Evolutionary conservation across 257 asterid genomes (phyloP).

Genomic region (Salvia miltiorrhiza): DNA sequence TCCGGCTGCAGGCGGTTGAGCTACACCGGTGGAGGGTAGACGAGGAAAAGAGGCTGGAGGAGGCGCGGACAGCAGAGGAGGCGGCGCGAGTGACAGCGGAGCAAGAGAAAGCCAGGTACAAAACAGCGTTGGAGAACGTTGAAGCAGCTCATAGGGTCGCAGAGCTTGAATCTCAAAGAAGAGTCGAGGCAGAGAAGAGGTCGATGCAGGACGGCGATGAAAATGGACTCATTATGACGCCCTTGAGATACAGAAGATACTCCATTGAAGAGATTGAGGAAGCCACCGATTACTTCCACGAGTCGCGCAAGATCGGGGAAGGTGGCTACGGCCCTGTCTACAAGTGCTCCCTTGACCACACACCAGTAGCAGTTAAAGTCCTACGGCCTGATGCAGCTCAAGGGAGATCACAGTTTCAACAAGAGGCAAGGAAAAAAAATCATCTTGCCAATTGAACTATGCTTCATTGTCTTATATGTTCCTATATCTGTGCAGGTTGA

Average conservation of each 20-base stretch:
- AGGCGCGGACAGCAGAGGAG: constrained; percentile 50
- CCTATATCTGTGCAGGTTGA: too few species aligned
- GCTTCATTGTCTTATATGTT: too few species aligned
- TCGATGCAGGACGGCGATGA: constrained; percentile 28
- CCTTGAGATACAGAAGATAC: constrained; percentile 63
- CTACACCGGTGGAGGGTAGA: constrained; percentile 75
- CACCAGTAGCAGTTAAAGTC: constrained; percentile 80
- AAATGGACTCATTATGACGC: not conserved
- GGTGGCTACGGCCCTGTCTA: constrained; percentile 96
- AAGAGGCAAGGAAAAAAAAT: constrained; percentile 76
- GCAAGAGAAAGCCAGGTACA: constrained; percentile 39
- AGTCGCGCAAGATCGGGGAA: constrained; percentile 74
- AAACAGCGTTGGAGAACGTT: constrained; percentile 35
- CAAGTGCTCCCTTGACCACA: constrained; percentile 82
- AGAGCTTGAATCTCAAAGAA: constrained; percentile 38
- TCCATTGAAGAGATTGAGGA: constrained; percentile 70
- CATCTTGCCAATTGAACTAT: too few species aligned
- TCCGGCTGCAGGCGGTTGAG: constrained; percentile 54
- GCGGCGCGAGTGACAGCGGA: constrained; percentile 36
- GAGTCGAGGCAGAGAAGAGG: constrained; percentile 39
- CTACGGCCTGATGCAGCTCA: constrained; percentile 88
- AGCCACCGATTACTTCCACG: constrained; percentile 55
- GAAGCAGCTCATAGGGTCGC: constrained; percentile 50
- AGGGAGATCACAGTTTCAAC: constrained; percentile 81
- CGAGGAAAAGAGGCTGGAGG: constrained; percentile 66